Base-by-base conservation (phyloP, 2,329 filamentous ascomycete genomes). In the Pestalotiopsis fici region DNA sequence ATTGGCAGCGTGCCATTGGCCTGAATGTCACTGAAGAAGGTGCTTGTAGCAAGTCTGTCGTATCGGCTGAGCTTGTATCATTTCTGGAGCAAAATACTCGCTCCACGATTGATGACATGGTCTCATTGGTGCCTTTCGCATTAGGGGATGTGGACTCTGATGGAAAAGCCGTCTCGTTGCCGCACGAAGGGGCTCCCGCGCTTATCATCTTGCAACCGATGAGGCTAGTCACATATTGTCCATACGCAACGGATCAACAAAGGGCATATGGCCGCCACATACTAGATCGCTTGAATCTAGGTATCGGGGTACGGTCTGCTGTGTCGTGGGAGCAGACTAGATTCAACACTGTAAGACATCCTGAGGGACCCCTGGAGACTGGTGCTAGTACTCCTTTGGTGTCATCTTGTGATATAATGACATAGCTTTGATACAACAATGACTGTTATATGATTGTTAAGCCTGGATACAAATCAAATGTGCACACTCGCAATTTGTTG, bases 191-290 rank as follows among this genome's bases (percentile, higher is more conserved):
- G 59, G 77, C 77, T 0, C 74, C 71, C 1, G 77, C 74, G 15
- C 72, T 79, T 13, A 64, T 77, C 56, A 78, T 78, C 21, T 69
- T 74, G 2, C 74, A 78, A 28, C 75, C 77, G 0, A 74, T 79
- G 43, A 74, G 75, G 37, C 69, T 79, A 39, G 71, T 79, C 39
- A 70, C 73, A n/a, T 71, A 72, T 21, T 79, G 77, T 65, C 69
- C 71, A 7, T 78, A 75, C 63, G 69, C 70, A 4, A 75, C 71
- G 5, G 60, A 72, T 0, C 69, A 67, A 2, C 77, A 79, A 55
- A 50, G 65, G 5, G 64, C 71, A 5, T 71, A 66, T 25, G 72
- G 76, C 3, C 61, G 50, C 21, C 64, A 65, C 6, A 73, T 76
- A 13, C 65, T 79, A 27, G 67, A 64, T 4, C 69, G 77, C 13